phyloP scores from a whole-genome alignment of 169 alveolate species.

The Cryptosporidium ryanae region DNA sequence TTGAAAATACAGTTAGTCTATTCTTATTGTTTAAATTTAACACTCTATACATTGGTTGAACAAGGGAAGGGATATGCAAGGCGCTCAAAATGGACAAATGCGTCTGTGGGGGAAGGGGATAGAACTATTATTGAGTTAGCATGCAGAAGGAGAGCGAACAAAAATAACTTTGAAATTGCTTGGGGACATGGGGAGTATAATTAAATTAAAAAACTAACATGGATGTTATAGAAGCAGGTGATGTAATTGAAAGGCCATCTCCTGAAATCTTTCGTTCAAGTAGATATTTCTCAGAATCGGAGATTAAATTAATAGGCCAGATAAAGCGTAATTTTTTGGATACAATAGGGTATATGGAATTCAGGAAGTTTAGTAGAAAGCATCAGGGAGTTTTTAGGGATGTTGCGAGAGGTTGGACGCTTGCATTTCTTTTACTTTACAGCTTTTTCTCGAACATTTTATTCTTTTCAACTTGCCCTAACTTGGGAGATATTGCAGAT shows the following conservation, averaged over 20 bases:
- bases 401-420: slow-evolving; percentile 69
- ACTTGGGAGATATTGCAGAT: slow-evolving; percentile 45
- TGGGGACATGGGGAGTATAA: slow-evolving; percentile 23
- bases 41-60: background rate
- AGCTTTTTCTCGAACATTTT: slow-evolving; percentile 57
- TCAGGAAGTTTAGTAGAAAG: slow-evolving; percentile 62
- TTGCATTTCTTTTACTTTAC: slow-evolving; percentile 31
- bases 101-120: slow-evolving; percentile 39
- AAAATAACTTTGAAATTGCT: background rate
- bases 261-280: slow-evolving; percentile 61
- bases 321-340: slow-evolving; percentile 59
- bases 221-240: slow-evolving; percentile 75
- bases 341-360: slow-evolving; percentile 68
- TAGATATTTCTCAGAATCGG: slow-evolving; percentile 39
- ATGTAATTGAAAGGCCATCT: slow-evolving; percentile 69
- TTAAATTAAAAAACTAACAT: background rate
- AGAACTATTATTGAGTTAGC: background rate
- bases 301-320: slow-evolving; percentile 31
- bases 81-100: background rate
- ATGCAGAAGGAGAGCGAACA: slow-evolving; percentile 15
- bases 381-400: slow-evolving; percentile 73
- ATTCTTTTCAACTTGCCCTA: slow-evolving; percentile 70
- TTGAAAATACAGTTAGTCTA: background rate
- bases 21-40: background rate
- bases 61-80: background rate